Base-by-base conservation (phyloP, 1,284 basidiomycete species). In the Ceratobasidium sp. region DNA sequence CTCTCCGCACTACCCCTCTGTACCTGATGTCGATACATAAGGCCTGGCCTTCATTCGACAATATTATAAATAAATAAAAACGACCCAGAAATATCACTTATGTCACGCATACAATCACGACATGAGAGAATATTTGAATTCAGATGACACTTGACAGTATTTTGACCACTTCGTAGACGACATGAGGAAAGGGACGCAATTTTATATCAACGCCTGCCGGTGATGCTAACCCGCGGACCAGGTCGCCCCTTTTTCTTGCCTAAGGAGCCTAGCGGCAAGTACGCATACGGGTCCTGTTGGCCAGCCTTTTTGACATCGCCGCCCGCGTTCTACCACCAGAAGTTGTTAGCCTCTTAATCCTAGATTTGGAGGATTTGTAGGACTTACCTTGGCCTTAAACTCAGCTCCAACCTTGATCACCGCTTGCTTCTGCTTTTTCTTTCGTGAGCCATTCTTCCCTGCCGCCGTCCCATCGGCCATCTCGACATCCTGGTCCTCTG, bases 261-360 rank as follows among this genome's bases (percentile, higher is more conserved):
- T 28, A 78, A 75, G 84, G 96, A 93, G 28, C 91, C 90, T 72
- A 97, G 87, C 12, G 95, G 87, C 58, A 98, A 85, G 84, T 99
- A 99, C 23, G 96, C 96, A 85, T 96, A 99, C 1, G 98, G 98
- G 83, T 97, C 96, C 69, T 88, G 86, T 69, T 95, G 86, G 51
- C 93, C 93, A 33, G 91, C 90, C 84, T 91, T 94, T 86, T 95
- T 97, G 84, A 98, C 89, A 84, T 98, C 97, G 49, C 97, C 97
- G 55, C 94, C 94, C 40, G 96, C 97, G 87, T 92, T 94, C 96
- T 97, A 85, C 77, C 28, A 81, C 63, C 73, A 33, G 4, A n/a
- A 40, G n/a, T 28, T 28, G 76, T 33, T 33, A 56, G 28, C 66
- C 69, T 33, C 13, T 39, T 26, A 28, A 44, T 26, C 1, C 42